These are phyloP conservation scores for Solanum infundibuliforme DNA, from an alignment of 257 asterid genomes.

Conservation along the genomic window DNA sequence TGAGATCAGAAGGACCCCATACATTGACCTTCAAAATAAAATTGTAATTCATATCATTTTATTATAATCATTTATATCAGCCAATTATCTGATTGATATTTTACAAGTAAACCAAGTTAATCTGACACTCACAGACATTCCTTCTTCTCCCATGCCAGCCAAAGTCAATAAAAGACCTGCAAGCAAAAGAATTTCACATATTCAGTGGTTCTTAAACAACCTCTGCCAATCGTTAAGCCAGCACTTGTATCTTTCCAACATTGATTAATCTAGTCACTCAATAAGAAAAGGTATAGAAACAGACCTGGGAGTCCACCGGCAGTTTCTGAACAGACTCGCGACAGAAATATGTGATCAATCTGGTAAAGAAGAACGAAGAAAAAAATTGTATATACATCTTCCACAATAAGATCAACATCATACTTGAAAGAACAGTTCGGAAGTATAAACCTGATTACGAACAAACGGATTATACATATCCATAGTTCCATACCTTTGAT, in stretches of 20 bases:
- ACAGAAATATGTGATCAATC: constrained; percentile 93
- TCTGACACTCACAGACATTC: constrained; percentile 61
- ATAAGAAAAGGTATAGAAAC: background rate
- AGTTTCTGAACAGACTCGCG: constrained; percentile 97
- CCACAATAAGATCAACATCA: background rate
- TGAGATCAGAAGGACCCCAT: constrained; percentile 94
- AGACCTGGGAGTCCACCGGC: constrained; percentile 98
- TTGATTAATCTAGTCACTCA: background rate
- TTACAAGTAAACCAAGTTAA: background rate
- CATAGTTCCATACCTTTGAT: constrained; percentile 55
- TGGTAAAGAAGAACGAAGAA: constrained; percentile 19
- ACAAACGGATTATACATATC: background rate
- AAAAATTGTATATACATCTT: background rate
- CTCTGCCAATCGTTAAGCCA: background rate
- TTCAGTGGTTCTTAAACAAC: background rate
- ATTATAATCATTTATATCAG: background rate
- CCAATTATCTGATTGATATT: background rate
- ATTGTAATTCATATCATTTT: background rate
- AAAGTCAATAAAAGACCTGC: constrained; percentile 88
- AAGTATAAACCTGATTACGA: background rate
- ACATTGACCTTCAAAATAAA: constrained; percentile 56
- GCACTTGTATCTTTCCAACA: background rate
- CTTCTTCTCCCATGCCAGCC: constrained; percentile 91
- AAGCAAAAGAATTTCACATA: constrained; percentile 2
- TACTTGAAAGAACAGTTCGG: background rate